Conservation (phyloP, 345 rosid species). For the Gossypium stocksii region DNA sequence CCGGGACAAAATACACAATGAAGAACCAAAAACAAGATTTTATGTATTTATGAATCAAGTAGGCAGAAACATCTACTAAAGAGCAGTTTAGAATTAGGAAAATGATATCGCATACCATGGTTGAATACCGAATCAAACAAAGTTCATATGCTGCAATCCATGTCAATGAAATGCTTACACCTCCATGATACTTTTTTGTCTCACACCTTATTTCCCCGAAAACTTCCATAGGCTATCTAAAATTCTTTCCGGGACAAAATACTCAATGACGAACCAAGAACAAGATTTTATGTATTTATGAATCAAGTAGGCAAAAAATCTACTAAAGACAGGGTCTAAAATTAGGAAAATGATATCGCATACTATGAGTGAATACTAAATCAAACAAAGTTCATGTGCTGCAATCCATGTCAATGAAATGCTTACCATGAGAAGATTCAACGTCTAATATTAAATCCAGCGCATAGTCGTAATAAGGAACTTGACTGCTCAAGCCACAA, state of each 20-base stretch:
- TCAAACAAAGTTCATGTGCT: not conserved
- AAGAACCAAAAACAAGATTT: not conserved
- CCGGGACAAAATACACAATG: not conserved
- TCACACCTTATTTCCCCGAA: not conserved
- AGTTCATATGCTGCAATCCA: not conserved
- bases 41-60: not conserved
- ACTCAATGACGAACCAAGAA: not conserved
- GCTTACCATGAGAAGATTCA: slow-evolving; percentile 86
- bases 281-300: not conserved
- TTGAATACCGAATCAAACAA: not conserved
- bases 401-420: not conserved
- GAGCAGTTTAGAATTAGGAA: not conserved
- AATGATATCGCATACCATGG: not conserved
- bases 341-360: not conserved
- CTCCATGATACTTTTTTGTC: not conserved
- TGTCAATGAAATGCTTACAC: not conserved
- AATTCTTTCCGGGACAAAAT: not conserved
- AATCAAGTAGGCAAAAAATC: not conserved
- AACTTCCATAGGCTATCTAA: not conserved
- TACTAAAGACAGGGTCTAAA: not conserved
- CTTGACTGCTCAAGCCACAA: slow-evolving; percentile 94
- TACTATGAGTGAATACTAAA: not conserved
- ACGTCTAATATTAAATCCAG: slow-evolving; percentile 89
- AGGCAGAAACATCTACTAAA: not conserved
- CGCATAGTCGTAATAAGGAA: slow-evolving; percentile 91